Conservation (phyloP, 305 asterid genomes). For the Fraxinus ornus region DNA sequence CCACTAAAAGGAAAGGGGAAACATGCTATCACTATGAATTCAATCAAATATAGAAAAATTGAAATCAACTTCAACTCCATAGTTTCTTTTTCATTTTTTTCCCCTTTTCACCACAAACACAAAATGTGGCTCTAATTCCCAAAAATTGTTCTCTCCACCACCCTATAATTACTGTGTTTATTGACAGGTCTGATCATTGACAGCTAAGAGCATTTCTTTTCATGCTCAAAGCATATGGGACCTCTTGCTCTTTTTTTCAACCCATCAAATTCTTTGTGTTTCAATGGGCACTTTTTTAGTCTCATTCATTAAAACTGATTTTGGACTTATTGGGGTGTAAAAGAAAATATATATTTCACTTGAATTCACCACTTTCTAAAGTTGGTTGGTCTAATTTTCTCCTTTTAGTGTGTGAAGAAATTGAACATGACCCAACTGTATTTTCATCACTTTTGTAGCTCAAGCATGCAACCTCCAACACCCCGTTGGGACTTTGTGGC, state of each 20-base stretch:
- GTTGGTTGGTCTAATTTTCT: conserved; percentile 42
- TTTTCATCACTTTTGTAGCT: conserved; percentile 57
- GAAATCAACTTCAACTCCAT: conserved; percentile 3
- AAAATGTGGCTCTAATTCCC: conserved; percentile 8
- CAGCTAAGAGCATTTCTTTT: conserved; percentile 45
- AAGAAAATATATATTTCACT: neutral
- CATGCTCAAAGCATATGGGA: conserved; percentile 35
- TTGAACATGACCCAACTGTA: conserved; percentile 46
- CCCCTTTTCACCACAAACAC: neutral
- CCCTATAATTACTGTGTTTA: conserved; percentile 16
- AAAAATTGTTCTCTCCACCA: neutral
- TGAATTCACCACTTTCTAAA: neutral
- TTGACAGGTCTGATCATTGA: conserved; percentile 29
- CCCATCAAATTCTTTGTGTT: neutral
- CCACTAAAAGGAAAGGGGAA: neutral
- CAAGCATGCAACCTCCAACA: conserved; percentile 53
- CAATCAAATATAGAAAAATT: neutral
- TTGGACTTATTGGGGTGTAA: conserved; percentile 24
- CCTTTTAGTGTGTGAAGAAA: conserved; percentile 45
- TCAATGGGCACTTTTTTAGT: conserved; percentile 16
- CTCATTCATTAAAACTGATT: conserved; percentile 40
- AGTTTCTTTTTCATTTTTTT: neutral
- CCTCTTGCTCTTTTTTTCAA: conserved; percentile 19
- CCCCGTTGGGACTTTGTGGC: conserved; percentile 59
- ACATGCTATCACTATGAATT: conserved; percentile 17